Conservation (phyloP, 163 green algal species). For the Trebouxiophyceae sp. region DNA sequence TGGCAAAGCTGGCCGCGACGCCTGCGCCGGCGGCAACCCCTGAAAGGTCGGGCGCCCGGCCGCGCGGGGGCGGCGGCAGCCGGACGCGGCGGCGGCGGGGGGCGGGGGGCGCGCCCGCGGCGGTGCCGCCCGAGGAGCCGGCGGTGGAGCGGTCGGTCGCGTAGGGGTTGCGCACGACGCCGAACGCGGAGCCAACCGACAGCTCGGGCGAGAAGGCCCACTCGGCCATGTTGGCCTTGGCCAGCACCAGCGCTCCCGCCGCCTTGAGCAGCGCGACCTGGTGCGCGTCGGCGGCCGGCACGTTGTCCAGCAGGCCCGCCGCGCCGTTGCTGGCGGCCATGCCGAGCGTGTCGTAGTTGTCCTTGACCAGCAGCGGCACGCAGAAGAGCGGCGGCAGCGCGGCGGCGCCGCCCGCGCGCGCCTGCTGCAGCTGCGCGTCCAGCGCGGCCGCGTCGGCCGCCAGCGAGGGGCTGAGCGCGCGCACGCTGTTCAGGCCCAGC, state of each 20-base stretch:
- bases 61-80: too few relatives aligned
- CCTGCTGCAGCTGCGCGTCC: slow-evolving; percentile 4
- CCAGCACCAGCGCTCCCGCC: slow-evolving; percentile 31
- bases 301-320: slow-evolving; percentile 23
- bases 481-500: slow-evolving; percentile 16
- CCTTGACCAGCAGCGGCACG: slow-evolving; percentile 40
- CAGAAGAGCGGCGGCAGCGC: slow-evolving; percentile 27
- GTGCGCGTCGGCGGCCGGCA: slow-evolving; percentile 12
- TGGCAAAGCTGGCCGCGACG: not conserved
- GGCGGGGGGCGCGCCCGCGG: not conserved
- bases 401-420: not conserved
- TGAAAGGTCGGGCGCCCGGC: too few relatives aligned
- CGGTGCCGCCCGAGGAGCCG: slow-evolving; percentile 22
- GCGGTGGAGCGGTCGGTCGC: slow-evolving; percentile 17
- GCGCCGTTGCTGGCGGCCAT: slow-evolving; percentile 22
- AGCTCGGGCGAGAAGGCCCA: slow-evolving; percentile 33
- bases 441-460: not conserved
- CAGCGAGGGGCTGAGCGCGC: slow-evolving; percentile 1
- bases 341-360: slow-evolving; percentile 38
- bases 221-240: slow-evolving; percentile 43
- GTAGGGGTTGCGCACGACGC: slow-evolving; percentile 38
- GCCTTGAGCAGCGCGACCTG: slow-evolving; percentile 18
- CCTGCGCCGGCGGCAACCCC: too few relatives aligned
- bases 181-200: slow-evolving; percentile 17
- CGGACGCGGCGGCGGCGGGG: too few relatives aligned